Conservation (phyloP, 176 grass and related monocot genomes). For the Eragrostis curvula region DNA sequence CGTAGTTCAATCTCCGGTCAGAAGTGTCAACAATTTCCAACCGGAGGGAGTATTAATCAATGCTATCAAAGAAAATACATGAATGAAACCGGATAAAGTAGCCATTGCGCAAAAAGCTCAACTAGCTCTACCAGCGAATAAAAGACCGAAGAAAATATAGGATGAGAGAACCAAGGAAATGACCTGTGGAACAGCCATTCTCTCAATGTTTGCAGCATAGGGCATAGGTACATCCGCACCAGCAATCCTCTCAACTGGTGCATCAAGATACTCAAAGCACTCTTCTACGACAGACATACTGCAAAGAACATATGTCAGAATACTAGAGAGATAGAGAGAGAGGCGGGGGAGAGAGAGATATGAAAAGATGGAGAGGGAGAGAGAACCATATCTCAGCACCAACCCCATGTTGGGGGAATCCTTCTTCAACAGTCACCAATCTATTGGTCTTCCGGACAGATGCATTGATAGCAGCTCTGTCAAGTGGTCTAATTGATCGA, state of each 20-base stretch:
- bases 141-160: conserved; percentile 7
- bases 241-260: conserved; percentile 92
- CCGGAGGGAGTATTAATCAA: neutral
- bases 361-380: neutral
- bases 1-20: too few species aligned
- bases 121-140: neutral
- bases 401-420: conserved; percentile 92
- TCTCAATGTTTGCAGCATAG: conserved; percentile 94
- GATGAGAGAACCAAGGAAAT: conserved; percentile 13
- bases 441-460: conserved; percentile 97
- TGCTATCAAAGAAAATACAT: conserved; percentile 7
- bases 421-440: conserved; percentile 87
- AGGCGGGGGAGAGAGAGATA: neutral
- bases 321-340: neutral
- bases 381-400: conserved; percentile 93
- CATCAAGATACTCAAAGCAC: conserved; percentile 93
- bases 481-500: conserved; percentile 86
- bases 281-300: conserved; percentile 95
- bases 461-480: conserved; percentile 82
- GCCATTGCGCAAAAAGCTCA: neutral
- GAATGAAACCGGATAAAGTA: conserved; percentile 19
- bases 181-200: conserved; percentile 97
- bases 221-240: conserved; percentile 97
- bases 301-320: conserved; percentile 39
- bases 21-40: too few species aligned